Evolutionary conservation across 1,284 basidiomycete genomes (phyloP).

Genomic region (Volvariella surrecta): DNA sequence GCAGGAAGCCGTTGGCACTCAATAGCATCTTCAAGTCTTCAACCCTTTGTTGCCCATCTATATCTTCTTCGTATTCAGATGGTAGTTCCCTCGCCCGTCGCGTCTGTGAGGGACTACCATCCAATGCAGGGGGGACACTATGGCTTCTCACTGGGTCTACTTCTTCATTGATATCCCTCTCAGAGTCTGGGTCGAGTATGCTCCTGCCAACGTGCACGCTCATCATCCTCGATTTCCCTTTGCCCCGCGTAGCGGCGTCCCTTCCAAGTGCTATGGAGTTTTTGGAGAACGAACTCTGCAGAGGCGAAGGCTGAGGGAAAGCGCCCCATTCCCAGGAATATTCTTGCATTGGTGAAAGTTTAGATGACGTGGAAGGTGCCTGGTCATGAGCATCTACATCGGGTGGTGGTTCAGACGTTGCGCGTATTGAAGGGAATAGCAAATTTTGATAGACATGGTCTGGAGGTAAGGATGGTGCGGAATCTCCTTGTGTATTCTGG

Average conservation of each 20-base stretch:
- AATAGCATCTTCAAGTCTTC: constrained; percentile 17
- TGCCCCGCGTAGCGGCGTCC: constrained; percentile 11
- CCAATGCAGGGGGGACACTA: constrained; percentile 47
- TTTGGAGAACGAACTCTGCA: constrained; percentile 39
- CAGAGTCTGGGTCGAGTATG: constrained; percentile 14
- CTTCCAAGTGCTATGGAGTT: constrained; percentile 24
- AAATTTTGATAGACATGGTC: constrained; percentile 8
- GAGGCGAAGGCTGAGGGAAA: constrained; percentile 71
- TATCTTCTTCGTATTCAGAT: constrained; percentile 17
- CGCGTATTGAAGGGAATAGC: constrained; percentile 34
- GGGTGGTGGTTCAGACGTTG: constrained; percentile 52
- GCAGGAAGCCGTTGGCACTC: constrained; percentile 44
- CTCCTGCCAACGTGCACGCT: constrained; percentile 5
- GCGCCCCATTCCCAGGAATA: constrained; percentile 85
- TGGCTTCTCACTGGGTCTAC: constrained; percentile 29
- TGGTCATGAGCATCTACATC: constrained; percentile 20
- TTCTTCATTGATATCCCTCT: constrained; percentile 14
- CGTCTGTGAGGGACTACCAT: constrained; percentile 28
- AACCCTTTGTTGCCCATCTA: constrained; percentile 11
- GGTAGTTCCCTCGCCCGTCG: constrained; percentile 24
- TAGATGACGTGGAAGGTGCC: constrained; percentile 5
- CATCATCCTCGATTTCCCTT: constrained; percentile 14
- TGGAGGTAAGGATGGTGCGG: neutral
- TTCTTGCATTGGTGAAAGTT: constrained; percentile 33
- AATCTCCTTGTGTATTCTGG: neutral